A percentile compares a stretch with the other conserved stretches of the same genome.
These are phyloP conservation scores for Xylaria longipes DNA, from an alignment of 495 filamentous ascomycete species.

Conservation along the genomic window DNA sequence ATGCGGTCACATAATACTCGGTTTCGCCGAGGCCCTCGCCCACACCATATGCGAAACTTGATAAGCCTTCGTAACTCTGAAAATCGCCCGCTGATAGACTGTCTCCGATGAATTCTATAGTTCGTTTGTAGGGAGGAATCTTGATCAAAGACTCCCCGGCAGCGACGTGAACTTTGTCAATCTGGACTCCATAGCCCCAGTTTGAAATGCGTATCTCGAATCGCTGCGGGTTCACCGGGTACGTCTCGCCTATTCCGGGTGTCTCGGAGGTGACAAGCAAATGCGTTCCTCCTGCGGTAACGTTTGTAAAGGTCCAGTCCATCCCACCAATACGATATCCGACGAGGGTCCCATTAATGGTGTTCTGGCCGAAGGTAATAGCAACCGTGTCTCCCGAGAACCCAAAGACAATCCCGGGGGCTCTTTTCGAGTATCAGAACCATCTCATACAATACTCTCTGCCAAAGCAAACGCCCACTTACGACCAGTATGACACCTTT, in stretches of 20 bases:
- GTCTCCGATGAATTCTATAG: conserved; percentile 73
- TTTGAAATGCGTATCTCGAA: conserved; percentile 69
- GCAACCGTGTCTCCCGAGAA: conserved; percentile 70
- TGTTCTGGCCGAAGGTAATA: conserved; percentile 66
- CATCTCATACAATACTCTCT: not conserved
- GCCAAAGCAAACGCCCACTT: conserved; percentile 34
- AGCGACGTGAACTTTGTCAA: conserved; percentile 61
- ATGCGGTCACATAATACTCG: conserved; percentile 68
- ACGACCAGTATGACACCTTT: conserved; percentile 70
- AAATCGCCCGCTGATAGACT: conserved; percentile 64
- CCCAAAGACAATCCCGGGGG: conserved; percentile 67
- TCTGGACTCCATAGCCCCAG: conserved; percentile 70
- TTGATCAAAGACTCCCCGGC: conserved; percentile 56
- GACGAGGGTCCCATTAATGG: conserved; percentile 61
- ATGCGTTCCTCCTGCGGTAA: conserved; percentile 66
- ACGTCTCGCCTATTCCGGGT: conserved; percentile 47
- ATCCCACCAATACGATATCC: conserved; percentile 68
- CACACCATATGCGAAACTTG: conserved; percentile 64
- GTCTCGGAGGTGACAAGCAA: conserved; percentile 59
- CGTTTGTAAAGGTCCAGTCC: conserved; percentile 73
- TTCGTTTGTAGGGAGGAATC: conserved; percentile 56
- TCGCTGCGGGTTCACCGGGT: conserved; percentile 49
- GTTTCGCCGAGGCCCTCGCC: conserved; percentile 67
- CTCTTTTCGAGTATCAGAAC: conserved; percentile 40
- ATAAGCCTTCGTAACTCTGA: conserved; percentile 68